Percentiles rank a stretch among this genome's conserved stretches.
Conservation (phyloP, 2,329 filamentous ascomycete species). For the Beauveria caledonica region DNA sequence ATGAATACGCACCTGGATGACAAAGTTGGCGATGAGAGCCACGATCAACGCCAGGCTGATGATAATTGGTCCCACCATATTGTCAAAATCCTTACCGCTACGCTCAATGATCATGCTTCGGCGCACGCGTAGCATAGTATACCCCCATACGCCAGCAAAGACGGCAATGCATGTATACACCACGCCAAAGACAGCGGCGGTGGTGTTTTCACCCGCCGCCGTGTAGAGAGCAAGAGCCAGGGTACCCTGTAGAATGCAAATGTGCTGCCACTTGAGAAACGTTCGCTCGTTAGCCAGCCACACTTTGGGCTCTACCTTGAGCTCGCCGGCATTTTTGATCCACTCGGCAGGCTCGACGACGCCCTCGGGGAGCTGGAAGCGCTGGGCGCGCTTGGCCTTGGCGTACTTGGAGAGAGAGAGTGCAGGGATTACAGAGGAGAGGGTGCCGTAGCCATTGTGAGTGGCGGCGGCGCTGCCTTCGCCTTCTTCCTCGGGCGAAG, state of each 20-base stretch:
- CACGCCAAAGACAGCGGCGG: constrained; percentile 72
- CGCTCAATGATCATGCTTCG: constrained; percentile 72
- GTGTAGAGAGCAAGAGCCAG: constrained; percentile 82
- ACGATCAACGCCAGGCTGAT: constrained; percentile 71
- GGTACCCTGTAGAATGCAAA: constrained; percentile 77
- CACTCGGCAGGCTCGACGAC: constrained; percentile 78
- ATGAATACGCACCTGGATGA: constrained; percentile 59
- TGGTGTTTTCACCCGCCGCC: constrained; percentile 69
- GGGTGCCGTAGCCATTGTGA: constrained; percentile 42
- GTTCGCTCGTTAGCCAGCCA: constrained; percentile 98
- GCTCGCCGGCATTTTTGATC: constrained; percentile 89
- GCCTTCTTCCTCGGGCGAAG: constrained; percentile 27
- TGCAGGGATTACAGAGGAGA: constrained; percentile 69
- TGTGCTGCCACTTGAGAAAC: constrained; percentile 98
- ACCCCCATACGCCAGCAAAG: constrained; percentile 84
- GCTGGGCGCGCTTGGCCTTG: constrained; percentile 40
- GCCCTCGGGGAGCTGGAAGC: constrained; percentile 62
- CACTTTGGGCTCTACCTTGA: constrained; percentile 94
- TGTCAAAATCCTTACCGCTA: constrained; percentile 91
- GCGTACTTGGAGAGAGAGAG: constrained; percentile 78
- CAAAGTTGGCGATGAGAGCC: constrained; percentile 80
- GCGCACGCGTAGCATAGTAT: constrained; percentile 68
- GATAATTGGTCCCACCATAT: constrained; percentile 72
- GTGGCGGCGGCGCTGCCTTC: constrained; percentile 23
- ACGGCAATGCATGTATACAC: constrained; percentile 74